Evolutionary conservation across 352 stramenopile species (phyloP).

Genomic region (Blastocystis sp.): DNA sequence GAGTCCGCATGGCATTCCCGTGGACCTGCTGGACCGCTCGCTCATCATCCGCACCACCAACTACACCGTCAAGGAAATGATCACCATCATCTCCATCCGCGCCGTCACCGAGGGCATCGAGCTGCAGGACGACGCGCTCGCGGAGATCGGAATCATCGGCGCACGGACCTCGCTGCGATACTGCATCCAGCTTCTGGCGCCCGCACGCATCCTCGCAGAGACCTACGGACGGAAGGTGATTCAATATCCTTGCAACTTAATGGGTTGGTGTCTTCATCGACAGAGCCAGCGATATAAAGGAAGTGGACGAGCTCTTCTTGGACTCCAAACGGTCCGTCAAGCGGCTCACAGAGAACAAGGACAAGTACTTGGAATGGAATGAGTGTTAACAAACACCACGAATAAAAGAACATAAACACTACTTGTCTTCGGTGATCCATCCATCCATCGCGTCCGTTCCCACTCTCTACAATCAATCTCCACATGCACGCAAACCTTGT

Average conservation of each 20-base stretch:
- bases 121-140: conserved; percentile 79
- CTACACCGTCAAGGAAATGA: conserved; percentile 91
- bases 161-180: conserved; percentile 86
- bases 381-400: conserved; percentile 1
- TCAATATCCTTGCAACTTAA: conserved; percentile 32
- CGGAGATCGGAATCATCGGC: conserved; percentile 83
- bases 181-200: conserved; percentile 92
- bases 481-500: conserved; percentile 64
- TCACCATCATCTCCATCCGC: conserved; percentile 92
- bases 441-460: conserved; percentile 9
- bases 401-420: neutral
- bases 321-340: conserved; percentile 96
- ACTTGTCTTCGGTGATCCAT: conserved; percentile 39
- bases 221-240: conserved; percentile 83
- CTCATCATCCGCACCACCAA: conserved; percentile 94
- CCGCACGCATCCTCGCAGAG: conserved; percentile 85
- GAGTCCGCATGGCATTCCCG: conserved; percentile 88
- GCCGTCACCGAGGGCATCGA: conserved; percentile 87
- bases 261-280: neutral
- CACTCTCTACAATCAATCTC: conserved; percentile 18
- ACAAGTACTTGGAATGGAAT: conserved; percentile 59
- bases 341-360: conserved; percentile 79
- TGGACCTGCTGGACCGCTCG: conserved; percentile 96
- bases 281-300: conserved; percentile 80
- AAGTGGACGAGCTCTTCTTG: conserved; percentile 92